A percentile compares a stretch with the other conserved stretches of the same genome.
phyloP scores from a whole-genome alignment of 768 basidiomycete species.

The Dentipellis sp. region DNA sequence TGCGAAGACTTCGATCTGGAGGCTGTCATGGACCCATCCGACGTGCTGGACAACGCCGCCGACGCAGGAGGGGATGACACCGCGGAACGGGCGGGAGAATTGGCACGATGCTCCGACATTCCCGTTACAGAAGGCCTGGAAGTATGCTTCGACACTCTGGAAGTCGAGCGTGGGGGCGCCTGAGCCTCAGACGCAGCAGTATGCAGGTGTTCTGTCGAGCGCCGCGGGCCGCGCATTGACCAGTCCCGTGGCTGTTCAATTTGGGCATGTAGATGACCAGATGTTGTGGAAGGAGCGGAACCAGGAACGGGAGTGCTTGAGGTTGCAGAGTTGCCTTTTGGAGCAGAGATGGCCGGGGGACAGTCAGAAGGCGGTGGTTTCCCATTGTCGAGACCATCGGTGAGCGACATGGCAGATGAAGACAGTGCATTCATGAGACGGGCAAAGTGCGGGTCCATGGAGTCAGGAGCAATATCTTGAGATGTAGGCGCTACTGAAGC shows the following conservation, averaged over 20 bases:
- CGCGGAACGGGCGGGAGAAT: not conserved
- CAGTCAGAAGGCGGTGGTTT: not conserved
- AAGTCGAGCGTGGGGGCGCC: not conserved
- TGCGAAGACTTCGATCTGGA: constrained; percentile 22
- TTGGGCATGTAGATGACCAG: not conserved
- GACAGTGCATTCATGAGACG: constrained; percentile 54
- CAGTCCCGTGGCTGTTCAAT: not conserved
- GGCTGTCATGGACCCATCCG: constrained; percentile 8
- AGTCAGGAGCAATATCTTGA: constrained; percentile 21
- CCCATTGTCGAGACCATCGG: not conserved
- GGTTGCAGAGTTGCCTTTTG: not conserved
- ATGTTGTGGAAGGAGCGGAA: not conserved
- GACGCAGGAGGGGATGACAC: constrained; percentile 2
- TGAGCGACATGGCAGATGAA: constrained; percentile 32
- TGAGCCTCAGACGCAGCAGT: not conserved
- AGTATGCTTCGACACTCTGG: constrained; percentile 1
- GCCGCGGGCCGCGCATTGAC: not conserved
- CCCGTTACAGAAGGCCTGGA: not conserved
- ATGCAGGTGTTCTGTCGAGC: not conserved
- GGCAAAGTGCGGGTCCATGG: constrained; percentile 64
- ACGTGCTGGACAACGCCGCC: constrained; percentile 1
- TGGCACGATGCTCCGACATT: not conserved
- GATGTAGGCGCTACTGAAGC: constrained; percentile 20
- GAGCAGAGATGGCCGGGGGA: not conserved
- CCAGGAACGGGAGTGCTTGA: not conserved